Percentiles rank a stretch among this genome's conserved stretches.
Conservation (phyloP, 306 rosid genomes). For the Pachyrhizus erosus region DNA sequence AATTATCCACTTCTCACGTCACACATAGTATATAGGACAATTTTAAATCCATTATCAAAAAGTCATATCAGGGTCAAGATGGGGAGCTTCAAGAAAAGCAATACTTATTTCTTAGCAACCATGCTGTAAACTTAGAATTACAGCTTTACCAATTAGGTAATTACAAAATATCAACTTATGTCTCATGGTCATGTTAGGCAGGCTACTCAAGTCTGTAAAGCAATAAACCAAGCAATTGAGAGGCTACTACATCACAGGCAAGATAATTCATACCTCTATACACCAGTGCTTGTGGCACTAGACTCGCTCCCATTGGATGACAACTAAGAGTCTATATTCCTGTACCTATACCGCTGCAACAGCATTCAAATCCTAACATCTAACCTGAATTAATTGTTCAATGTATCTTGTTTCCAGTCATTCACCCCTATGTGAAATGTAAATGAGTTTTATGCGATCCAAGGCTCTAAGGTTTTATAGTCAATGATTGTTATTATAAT, state of each 20-base stretch:
- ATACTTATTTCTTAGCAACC: neutral
- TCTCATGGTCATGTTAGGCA: conserved; percentile 1
- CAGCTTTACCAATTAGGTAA: conserved; percentile 9
- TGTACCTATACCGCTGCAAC: conserved; percentile 17
- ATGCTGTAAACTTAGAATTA: neutral
- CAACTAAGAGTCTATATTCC: conserved; percentile 20
- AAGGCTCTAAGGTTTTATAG: conserved; percentile 17
- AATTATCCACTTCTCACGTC: conserved; percentile 3
- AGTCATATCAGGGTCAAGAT: neutral
- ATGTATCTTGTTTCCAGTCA: conserved; percentile 27
- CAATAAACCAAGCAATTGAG: neutral
- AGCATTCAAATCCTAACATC: conserved; percentile 16
- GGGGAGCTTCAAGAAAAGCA: conserved; percentile 25
- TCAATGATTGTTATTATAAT: neutral
- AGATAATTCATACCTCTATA: neutral
- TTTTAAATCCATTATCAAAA: conserved; percentile 27
- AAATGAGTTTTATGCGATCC: conserved; percentile 7
- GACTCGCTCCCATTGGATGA: conserved; percentile 22
- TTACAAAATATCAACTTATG: conserved; percentile 1
- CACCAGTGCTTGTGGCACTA: conserved; percentile 12
- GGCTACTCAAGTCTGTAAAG: neutral
- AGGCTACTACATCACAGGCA: conserved; percentile 31
- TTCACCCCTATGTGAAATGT: conserved; percentile 27
- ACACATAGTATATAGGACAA: neutral
- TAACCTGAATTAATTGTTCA: conserved; percentile 29